Base-by-base conservation (phyloP, 2,329 filamentous ascomycete genomes). In the Colletotrichum lupini region DNA sequence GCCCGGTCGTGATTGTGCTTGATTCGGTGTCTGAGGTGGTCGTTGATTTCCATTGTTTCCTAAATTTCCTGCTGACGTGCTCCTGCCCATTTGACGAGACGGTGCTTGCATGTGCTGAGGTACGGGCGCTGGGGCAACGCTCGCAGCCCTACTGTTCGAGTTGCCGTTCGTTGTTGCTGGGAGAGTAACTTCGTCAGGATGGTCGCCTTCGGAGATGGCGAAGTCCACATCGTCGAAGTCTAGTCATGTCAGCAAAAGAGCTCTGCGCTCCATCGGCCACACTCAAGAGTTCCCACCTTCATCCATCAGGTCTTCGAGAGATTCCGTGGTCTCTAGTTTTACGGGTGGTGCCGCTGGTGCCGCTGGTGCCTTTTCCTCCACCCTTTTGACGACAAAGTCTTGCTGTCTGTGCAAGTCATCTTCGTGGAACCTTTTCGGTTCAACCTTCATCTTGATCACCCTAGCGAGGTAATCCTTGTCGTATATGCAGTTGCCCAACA, bases 401-500 rank as follows among this genome's bases (percentile, higher is more conserved):
- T 90, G 84, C 82, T 98, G 95, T 52, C 96, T 90, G 82, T 98
- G 92, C 49, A 98, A 87, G 53, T 92, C 92, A n/a, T 89, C 88
- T 74, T 93, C 91, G 76, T 96, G 91, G 84, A 95, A 98, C 81
- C 90, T 95, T 35, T 91, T 89, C 5, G 94, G 93, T 69, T 89
- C 88, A 19, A 92, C 90, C 86, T 97, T 98, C 79, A 99, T 87
- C 84, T 95, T 97, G 64, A 92, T 93, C n/a, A 98, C 94, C 81
- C 95, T 95, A 65, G 92, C 89, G 69, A 99, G 87, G 80, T 98
- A 99, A 74, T 96, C 92, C 83, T 98, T 97, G 85, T 99, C 97
- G 83, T 99, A 98, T 72, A 99, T 92, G 86, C 97, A 99, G 81
- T 98, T 99, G n/a, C 97, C 97, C 67, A 99, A 87, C 19, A 98